These are phyloP conservation scores for Aspergillus proliferans DNA, from an alignment of 2,329 filamentous ascomycete species.

Conservation along the genomic window DNA sequence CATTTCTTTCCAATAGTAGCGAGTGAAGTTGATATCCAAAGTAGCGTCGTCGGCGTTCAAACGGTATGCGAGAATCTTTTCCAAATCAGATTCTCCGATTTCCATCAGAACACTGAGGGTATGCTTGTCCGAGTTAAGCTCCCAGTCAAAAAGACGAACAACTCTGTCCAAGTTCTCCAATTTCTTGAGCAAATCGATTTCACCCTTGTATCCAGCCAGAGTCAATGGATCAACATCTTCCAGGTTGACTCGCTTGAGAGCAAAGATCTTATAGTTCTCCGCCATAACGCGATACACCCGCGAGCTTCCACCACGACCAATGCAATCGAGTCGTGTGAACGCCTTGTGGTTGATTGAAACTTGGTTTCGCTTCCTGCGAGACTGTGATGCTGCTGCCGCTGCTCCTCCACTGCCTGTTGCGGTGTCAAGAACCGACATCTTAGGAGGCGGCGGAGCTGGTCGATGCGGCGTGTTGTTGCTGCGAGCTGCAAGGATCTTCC, in stretches of 20 bases:
- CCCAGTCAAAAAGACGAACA: conserved; percentile 83
- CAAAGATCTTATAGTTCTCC: conserved; percentile 93
- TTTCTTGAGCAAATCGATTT: conserved; percentile 84
- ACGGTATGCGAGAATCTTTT: conserved; percentile 71
- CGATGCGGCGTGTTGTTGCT: conserved; percentile 69
- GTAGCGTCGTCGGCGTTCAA: conserved; percentile 65
- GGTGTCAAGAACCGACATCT: conserved; percentile 93
- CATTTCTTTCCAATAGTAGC: conserved; percentile 99
- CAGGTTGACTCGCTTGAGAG: conserved; percentile 84
- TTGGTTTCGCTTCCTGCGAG: conserved; percentile 70
- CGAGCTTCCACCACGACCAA: conserved; percentile 86
- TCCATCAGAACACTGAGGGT: conserved; percentile 92
- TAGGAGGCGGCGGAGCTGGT: conserved; percentile 76
- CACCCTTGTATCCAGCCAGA: conserved; percentile 82
- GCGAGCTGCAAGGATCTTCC: conserved; percentile 46
- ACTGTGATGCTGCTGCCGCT: conserved; percentile 66
- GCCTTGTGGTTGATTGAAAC: conserved; percentile 84
- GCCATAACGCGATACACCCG: conserved; percentile 96
- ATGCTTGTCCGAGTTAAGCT: conserved; percentile 88
- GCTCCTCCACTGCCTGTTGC: conserved; percentile 79
- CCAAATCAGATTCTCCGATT: conserved; percentile 88
- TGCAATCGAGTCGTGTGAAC: conserved; percentile 82
- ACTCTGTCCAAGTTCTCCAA: conserved; percentile 82
- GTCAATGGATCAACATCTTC: conserved; percentile 82
- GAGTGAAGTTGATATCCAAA: conserved; percentile 83